These are phyloP conservation scores for Moelleriella libera DNA, from an alignment of 2,329 filamentous ascomycete species.

Conservation along the genomic window DNA sequence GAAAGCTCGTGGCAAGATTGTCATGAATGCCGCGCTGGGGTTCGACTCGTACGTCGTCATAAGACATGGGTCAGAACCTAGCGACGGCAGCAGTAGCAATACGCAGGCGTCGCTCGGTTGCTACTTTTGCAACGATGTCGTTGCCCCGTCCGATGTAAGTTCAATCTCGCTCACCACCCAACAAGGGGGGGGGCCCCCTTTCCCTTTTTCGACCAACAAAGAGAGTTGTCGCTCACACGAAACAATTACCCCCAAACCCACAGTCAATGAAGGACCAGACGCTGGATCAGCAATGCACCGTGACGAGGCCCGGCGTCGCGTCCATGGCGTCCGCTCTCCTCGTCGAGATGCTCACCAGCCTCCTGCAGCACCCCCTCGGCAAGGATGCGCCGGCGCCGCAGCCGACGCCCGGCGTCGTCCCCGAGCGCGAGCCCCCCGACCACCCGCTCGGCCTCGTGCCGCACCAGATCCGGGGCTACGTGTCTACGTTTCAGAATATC, in stretches of 20 bases:
- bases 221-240: no score
- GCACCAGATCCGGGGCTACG: slow-evolving; percentile 68
- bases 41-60: slow-evolving; percentile 97
- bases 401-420: slow-evolving; percentile 21
- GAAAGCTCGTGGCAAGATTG: slow-evolving; percentile 83
- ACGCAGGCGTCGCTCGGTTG: slow-evolving; percentile 64
- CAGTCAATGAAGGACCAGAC: slow-evolving; percentile 90
- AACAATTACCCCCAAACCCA: not conserved
- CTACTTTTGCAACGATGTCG: slow-evolving; percentile 98
- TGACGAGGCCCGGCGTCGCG: slow-evolving; percentile 84
- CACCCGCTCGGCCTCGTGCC: slow-evolving; percentile 58
- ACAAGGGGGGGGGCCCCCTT: slow-evolving; percentile 1
- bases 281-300: slow-evolving; percentile 94
- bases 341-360: slow-evolving; percentile 76
- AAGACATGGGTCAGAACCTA: slow-evolving; percentile 66
- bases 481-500: slow-evolving; percentile 60
- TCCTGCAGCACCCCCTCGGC: slow-evolving; percentile 75
- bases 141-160: slow-evolving; percentile 82
- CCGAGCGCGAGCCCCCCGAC: slow-evolving; percentile 40
- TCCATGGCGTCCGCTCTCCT: slow-evolving; percentile 83
- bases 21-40: slow-evolving; percentile 90
- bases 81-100: slow-evolving; percentile 15
- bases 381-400: slow-evolving; percentile 45
- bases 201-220: no score
- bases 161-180: not conserved